A percentile compares a stretch with the other conserved stretches of the same genome.
Evolutionary conservation across 805 yeast genomes (phyloP).

Genomic region (Candida suzukii): DNA sequence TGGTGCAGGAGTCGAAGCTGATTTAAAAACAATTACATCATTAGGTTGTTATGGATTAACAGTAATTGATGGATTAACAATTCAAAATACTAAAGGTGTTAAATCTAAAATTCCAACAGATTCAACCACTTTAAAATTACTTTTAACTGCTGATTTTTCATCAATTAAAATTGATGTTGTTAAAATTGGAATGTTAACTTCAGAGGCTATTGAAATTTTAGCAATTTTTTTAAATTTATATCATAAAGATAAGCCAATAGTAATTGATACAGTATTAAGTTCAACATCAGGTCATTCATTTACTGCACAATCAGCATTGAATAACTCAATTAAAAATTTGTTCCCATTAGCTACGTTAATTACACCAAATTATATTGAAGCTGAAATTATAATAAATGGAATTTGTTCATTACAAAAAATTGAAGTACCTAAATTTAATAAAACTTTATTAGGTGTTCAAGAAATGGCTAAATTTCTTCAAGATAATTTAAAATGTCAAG

Average conservation of each 20-base stretch:
- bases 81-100: conserved; percentile 60
- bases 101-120: conserved; percentile 34
- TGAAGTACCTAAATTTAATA: not conserved
- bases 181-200: conserved; percentile 72
- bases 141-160: conserved; percentile 45
- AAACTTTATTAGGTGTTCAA: not conserved
- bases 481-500: conserved; percentile 19
- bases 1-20: conserved; percentile 92
- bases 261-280: conserved; percentile 80
- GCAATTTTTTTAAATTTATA: conserved; percentile 25
- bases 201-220: conserved; percentile 44
- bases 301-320: conserved; percentile 6
- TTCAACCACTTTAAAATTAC: conserved; percentile 34
- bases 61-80: conserved; percentile 72
- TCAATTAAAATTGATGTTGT: conserved; percentile 61
- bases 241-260: conserved; percentile 31
- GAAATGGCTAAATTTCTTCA: conserved; percentile 24
- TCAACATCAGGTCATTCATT: conserved; percentile 58
- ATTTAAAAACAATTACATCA: conserved; percentile 69
- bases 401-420: not conserved
- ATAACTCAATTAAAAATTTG: conserved; percentile 30
- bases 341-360: conserved; percentile 46
- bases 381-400: conserved; percentile 16
- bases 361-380: conserved; percentile 71
- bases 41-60: conserved; percentile 73